Evolutionary conservation across 2,329 filamentous ascomycete species (phyloP), one percentile per base, ranked within the genome.

Genomic region (Ophiobolus disseminans): DNA sequence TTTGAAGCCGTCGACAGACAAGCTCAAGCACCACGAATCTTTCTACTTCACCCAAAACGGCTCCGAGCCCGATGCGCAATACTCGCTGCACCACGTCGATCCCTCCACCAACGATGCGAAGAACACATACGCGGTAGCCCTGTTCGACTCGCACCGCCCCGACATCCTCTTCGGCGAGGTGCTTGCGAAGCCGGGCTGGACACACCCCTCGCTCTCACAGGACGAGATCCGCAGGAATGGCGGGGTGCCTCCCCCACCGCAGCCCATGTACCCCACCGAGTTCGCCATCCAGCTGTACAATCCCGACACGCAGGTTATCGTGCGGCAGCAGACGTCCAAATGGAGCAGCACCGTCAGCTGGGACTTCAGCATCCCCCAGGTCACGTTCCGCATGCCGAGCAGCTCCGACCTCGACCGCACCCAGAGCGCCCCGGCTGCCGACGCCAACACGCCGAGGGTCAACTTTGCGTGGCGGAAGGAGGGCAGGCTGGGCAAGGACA

Each of bases 251-350:
- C 86, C 82, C 17, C 83, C 82, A 13, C 86, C 88, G 1, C 82
- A 88, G 50, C 88, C 92, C 8, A 80, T 90, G 25, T 82, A 90
- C 21, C 92, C 93, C 0, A 86, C 87, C 47, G 80, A 84, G 43
- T 96, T 97, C 71, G 81, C 82, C n/a, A 82, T 97, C 30, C 88
- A 93, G 63, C 85, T 99, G 3, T 97, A 97, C 79, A 94, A 96
- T 69, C 94, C 94, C 0, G 93, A 97, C 70, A 91, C 94, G 73
- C 82, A 88, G 61, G 79, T 97, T 16, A 63, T 79, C 1, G 82
- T 97, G 26, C 86, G 82, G 61, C 83, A 86, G 63, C 85, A 88
- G 60, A 82, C 86, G 31, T 87, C 89, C 25, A 86, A 87, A 52
- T 96, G 91, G 88, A 91, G 88, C 53, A 87, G 86, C 51, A 86